Conservation (phyloP, 768 basidiomycete species). For the Hypholoma sublateritium region DNA sequence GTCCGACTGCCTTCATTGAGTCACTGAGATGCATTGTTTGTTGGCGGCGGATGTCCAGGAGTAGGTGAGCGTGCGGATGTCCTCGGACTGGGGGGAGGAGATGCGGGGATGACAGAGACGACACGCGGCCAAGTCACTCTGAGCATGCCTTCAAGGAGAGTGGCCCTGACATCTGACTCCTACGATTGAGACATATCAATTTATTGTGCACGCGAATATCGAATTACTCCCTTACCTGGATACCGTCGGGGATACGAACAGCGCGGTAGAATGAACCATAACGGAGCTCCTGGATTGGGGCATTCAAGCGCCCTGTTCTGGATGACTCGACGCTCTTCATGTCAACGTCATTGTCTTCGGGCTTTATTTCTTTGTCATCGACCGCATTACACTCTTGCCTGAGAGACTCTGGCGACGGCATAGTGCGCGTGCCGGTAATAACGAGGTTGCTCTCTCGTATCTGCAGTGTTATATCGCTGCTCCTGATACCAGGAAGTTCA, state of each 20-base stretch:
- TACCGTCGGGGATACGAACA: constrained; percentile 35
- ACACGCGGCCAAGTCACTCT: constrained; percentile 42
- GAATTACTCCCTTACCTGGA: constrained; percentile 30
- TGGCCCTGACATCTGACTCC: constrained; percentile 36
- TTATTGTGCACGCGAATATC: constrained; percentile 3
- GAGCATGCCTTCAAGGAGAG: constrained; percentile 39
- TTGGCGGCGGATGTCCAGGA: neutral
- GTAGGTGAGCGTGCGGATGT: constrained; percentile 5
- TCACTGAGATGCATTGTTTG: too few species aligned
- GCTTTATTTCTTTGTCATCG: neutral
- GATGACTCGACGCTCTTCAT: neutral
- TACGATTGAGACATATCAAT: constrained; percentile 26
- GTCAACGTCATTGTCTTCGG: neutral
- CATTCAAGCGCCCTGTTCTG: neutral
- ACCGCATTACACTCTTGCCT: neutral
- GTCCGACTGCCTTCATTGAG: too few species aligned
- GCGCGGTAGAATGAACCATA: constrained; percentile 43
- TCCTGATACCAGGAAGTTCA: constrained; percentile 46
- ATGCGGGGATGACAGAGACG: neutral
- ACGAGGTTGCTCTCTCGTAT: constrained; percentile 34
- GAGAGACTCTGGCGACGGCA: constrained; percentile 14
- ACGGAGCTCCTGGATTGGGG: constrained; percentile 37
- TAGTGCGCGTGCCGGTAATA: constrained; percentile 32
- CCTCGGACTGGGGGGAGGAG: too few species aligned
- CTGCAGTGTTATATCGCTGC: constrained; percentile 31